Percentiles rank a stretch among this genome's conserved stretches.
Conservation (phyloP, 1,284 basidiomycete species). For the Stereum hirsutum region DNA sequence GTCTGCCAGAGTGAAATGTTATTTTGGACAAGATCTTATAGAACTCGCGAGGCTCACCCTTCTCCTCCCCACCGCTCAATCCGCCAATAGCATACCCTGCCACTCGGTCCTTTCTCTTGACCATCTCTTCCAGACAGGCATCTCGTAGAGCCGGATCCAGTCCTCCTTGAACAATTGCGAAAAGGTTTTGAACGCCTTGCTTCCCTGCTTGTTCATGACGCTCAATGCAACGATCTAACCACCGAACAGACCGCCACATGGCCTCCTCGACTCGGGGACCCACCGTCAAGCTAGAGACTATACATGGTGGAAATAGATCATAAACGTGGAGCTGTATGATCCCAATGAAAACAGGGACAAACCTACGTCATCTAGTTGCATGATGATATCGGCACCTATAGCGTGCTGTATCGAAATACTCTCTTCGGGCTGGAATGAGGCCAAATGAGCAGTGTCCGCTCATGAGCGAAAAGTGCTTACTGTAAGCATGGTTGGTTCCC, state of each 20-base stretch:
- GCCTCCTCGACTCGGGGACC: conserved; percentile 77
- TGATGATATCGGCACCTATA: conserved; percentile 85
- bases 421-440: conserved; percentile 60
- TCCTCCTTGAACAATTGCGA: conserved; percentile 84
- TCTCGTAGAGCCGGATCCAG: conserved; percentile 60
- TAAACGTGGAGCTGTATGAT: too few relatives aligned
- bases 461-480: conserved; percentile 28
- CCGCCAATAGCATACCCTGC: conserved; percentile 82
- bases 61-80: conserved; percentile 79
- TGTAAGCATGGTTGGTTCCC: conserved; percentile 77
- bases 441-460: background rate
- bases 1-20: conserved; percentile 34
- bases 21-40: conserved; percentile 4
- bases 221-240: conserved; percentile 79
- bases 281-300: conserved; percentile 65
- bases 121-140: conserved; percentile 72
- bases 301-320: too few relatives aligned
- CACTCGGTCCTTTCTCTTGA: conserved; percentile 57
- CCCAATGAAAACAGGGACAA: conserved; percentile 18
- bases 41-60: conserved; percentile 38
- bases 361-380: conserved; percentile 89
- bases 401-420: conserved; percentile 80
- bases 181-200: conserved; percentile 62
- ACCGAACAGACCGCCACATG: conserved; percentile 73
- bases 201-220: conserved; percentile 61